Evolutionary conservation across 345 rosid genomes (phyloP).

Genomic region (Eucalyptus caleyi): DNA sequence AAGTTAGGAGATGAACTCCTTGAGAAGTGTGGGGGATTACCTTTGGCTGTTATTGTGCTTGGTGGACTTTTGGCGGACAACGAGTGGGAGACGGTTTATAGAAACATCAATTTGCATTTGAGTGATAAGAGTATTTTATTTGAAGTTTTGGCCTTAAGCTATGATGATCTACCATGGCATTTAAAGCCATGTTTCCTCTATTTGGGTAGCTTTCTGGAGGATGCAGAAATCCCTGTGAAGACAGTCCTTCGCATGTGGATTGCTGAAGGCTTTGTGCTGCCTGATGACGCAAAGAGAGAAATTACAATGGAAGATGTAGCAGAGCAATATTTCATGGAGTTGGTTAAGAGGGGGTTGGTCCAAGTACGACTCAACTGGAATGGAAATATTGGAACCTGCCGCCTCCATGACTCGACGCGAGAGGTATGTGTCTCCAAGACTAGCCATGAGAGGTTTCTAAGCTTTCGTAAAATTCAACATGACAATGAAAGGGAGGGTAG

Average conservation of each 20-base stretch:
- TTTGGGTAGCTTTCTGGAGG: conserved; percentile 12
- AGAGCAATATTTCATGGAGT: neutral
- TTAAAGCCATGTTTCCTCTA: conserved; percentile 23
- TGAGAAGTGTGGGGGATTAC: conserved; percentile 17
- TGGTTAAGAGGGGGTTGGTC: too few species aligned
- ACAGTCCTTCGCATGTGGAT: conserved; percentile 29
- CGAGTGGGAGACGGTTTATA: conserved; percentile 7
- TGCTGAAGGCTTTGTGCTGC: conserved; percentile 25
- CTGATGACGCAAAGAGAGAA: neutral
- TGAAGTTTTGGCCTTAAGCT: conserved; percentile 11
- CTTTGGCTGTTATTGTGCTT: conserved; percentile 21
- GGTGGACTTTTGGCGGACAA: conserved; percentile 12
- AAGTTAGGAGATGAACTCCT: conserved; percentile 14
- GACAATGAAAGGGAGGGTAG: neutral
- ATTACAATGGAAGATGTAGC: conserved; percentile 10
- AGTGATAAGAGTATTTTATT: neutral
- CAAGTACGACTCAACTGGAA: too few species aligned
- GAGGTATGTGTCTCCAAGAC: neutral
- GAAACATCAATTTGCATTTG: neutral
- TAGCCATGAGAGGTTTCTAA: conserved; percentile 7
- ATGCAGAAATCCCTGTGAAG: conserved; percentile 16
- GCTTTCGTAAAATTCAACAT: neutral
- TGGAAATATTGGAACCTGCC: too few species aligned
- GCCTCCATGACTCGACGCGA: too few species aligned
- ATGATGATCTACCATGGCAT: conserved; percentile 6